Evolutionary conservation across 1,284 basidiomycete genomes (phyloP).

Genomic region (Boletus nobilissimus): DNA sequence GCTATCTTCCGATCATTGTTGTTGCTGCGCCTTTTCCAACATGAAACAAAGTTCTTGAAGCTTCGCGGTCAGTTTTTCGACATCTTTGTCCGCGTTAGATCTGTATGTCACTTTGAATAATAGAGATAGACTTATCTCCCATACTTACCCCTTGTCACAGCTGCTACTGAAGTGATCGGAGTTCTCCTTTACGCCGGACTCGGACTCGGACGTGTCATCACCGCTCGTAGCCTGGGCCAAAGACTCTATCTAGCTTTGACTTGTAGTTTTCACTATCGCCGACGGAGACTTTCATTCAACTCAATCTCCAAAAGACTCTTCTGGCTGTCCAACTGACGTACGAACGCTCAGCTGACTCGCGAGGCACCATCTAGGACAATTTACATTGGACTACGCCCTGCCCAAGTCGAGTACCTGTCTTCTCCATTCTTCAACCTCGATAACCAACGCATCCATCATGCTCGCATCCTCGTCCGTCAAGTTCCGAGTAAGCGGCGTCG

Average conservation of each 20-base stretch:
- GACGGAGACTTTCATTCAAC: conserved; percentile 86
- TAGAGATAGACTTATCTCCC: no score
- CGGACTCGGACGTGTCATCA: conserved; percentile 62
- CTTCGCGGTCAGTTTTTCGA: conserved; percentile 71
- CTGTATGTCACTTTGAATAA: no score
- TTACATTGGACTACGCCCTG: conserved; percentile 77
- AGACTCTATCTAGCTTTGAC: conserved; percentile 80
- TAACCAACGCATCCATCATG: conserved; percentile 76
- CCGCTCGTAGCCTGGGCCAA: conserved; percentile 75
- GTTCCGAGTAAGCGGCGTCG: conserved; percentile 78
- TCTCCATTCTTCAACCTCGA: conserved; percentile 80
- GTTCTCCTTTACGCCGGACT: conserved; percentile 76
- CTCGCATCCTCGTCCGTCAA: conserved; percentile 80
- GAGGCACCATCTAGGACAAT: conserved; percentile 36
- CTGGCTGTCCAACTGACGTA: conserved; percentile 73
- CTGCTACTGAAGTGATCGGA: conserved; percentile 72
- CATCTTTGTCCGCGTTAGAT: conserved; percentile 76
- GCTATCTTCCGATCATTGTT: conserved; percentile 88
- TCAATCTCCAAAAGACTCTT: conserved; percentile 93
- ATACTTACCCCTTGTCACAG: no score
- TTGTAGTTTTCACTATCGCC: conserved; percentile 82
- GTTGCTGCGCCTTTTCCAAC: conserved; percentile 82
- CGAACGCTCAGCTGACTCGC: conserved; percentile 7
- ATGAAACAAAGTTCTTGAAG: conserved; percentile 72
- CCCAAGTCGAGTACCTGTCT: conserved; percentile 76